Base-by-base conservation (phyloP, 2,329 filamentous ascomycete species). In the Claviceps monticola region DNA sequence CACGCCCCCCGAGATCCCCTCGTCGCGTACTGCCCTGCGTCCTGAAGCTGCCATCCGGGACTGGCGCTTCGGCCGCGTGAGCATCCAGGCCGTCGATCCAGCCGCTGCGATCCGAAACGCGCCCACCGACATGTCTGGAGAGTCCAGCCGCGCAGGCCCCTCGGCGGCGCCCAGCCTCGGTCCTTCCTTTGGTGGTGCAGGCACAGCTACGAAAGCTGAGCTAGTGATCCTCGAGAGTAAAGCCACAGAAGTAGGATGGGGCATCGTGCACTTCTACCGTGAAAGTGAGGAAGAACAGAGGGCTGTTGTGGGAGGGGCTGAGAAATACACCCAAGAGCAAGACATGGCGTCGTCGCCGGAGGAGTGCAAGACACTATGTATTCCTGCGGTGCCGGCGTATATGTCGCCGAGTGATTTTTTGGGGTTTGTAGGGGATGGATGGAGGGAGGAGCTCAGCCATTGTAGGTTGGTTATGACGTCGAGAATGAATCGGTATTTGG, bases 401-500 rank as follows among this genome's bases (percentile, higher is more conserved):
- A 84, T 97, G 71, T 88, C 88, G 7, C 86, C 90, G 0, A 85
- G 86, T 6, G 91, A 97, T 62, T 88, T 98, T 54, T 70, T 97
- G 56, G 90, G 88, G 0, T 97, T 94, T 60, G 80, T 97, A 5
- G 93, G 93, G 3, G 87, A 95, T 64, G 82, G 82, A 62, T 95
- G 91, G 65, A 80, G 86, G 64, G 80, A 86, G 53, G 79, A 90
- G 54, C 88, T 98, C 53, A 93, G 85, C 60, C 93, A 98, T 70
- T 95, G 95, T 64, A 78, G 93, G 50, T 88, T 98, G 80, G 86
- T 98, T 52, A 83, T 89, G 74, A 97, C 93, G 1, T 86, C 84
- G 51, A 78, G 83, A 56, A 83, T 88, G 66, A 96, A 94, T 66
- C 81, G 90, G 55, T 97, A 97, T 70, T 86, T 98, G 74, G 91